A percentile compares a stretch with the other conserved stretches of the same genome.
Evolutionary conservation across 345 rosid species (phyloP).

Genomic region (Bruguiera sexangula): DNA sequence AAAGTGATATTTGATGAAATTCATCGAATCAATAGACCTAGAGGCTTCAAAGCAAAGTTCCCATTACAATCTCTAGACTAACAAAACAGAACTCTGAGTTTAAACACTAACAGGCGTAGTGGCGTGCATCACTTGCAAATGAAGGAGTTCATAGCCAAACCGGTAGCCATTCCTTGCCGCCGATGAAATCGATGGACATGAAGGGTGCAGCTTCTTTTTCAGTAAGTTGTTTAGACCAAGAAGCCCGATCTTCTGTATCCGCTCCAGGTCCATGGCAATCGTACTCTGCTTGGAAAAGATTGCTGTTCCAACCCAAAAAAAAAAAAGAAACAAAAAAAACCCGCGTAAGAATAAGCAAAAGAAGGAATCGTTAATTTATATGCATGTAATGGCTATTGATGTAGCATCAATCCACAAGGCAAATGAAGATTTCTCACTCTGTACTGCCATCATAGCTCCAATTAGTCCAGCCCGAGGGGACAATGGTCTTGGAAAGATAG

Average conservation of each 20-base stretch:
- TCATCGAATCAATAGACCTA: too few relatives aligned
- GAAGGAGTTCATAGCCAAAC: constrained; percentile 29
- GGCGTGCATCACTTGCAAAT: not conserved
- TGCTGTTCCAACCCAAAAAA: constrained; percentile 25
- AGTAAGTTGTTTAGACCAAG: constrained; percentile 66
- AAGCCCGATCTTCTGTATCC: constrained; percentile 31
- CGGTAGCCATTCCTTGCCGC: constrained; percentile 84
- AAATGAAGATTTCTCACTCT: constrained; percentile 42
- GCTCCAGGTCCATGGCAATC: constrained; percentile 78
- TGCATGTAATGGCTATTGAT: not conserved
- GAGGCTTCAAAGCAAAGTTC: too few relatives aligned
- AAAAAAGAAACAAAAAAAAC: not conserved
- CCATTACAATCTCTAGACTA: too few relatives aligned
- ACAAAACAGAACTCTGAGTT: too few relatives aligned
- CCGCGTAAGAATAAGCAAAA: not conserved
- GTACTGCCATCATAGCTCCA: constrained; percentile 78
- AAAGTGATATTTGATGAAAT: too few relatives aligned
- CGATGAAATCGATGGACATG: constrained; percentile 61
- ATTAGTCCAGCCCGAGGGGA: constrained; percentile 80
- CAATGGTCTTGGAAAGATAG: constrained; percentile 76
- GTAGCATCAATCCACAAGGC: not conserved
- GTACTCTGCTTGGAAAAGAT: constrained; percentile 69
- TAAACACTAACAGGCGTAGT: not conserved
- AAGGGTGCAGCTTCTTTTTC: constrained; percentile 53
- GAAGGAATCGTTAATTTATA: too few relatives aligned